Evolutionary conservation across 768 basidiomycete species (phyloP).

Genomic region (Mrakia frigida): DNA sequence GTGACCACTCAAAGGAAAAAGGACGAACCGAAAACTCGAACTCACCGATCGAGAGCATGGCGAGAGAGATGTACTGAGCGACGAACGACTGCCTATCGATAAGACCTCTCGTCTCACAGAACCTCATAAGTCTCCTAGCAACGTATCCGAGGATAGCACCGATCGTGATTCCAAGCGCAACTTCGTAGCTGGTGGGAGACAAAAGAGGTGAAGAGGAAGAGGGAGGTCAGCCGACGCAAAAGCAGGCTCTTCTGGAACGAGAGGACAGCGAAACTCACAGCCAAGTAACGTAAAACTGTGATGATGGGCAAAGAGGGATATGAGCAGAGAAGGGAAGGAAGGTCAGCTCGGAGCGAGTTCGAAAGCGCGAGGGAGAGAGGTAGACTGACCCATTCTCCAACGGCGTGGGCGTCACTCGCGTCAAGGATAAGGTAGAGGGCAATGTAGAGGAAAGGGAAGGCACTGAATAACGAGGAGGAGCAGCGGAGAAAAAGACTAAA

Average conservation of each 20-base stretch:
- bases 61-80: conserved; percentile 57
- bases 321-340: not conserved
- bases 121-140: conserved; percentile 88
- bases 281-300: conserved; percentile 61
- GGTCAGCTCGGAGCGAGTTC: not conserved
- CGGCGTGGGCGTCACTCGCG: conserved; percentile 54
- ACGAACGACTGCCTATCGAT: conserved; percentile 93
- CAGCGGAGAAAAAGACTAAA: not conserved
- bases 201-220: not conserved
- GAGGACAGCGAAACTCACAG: conserved; percentile 46
- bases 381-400: conserved; percentile 64
- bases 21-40: not conserved
- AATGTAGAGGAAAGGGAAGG: conserved; percentile 45
- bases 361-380: not conserved
- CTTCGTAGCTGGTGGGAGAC: conserved; percentile 53
- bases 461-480: not conserved
- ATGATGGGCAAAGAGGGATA: too few species aligned
- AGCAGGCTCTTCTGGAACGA: conserved; percentile 46
- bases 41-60: conserved; percentile 44
- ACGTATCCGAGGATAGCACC: conserved; percentile 68
- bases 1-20: not conserved
- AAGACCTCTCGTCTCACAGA: conserved; percentile 75
- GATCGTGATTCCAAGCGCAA: conserved; percentile 66
- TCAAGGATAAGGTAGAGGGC: conserved; percentile 82
- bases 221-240: conserved; percentile 4